Evolutionary conservation across 129 eudicot genomes (phyloP).

Genomic region (Tanacetum coccineum): DNA sequence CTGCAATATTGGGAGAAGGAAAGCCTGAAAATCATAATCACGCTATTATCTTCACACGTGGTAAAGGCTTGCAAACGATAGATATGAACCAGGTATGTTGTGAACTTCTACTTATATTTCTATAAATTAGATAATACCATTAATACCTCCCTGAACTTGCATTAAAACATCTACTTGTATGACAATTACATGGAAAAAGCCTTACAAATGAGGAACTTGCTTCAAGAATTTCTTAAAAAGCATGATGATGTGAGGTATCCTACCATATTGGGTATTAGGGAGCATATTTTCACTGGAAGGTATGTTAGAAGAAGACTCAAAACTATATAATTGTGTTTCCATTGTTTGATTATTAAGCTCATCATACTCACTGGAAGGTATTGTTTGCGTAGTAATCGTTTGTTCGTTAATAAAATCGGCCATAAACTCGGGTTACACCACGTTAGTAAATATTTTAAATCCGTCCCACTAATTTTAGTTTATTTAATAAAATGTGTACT

Average conservation of each 20-base stretch:
- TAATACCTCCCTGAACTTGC: not conserved
- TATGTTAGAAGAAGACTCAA: slow-evolving; percentile 25
- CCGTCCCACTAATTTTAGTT: no score
- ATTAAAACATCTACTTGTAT: slow-evolving; percentile 28
- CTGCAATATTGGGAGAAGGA: slow-evolving; percentile 93
- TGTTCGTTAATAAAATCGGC: no score
- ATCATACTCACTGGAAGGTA: slow-evolving; percentile 13
- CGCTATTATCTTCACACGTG: slow-evolving; percentile 95
- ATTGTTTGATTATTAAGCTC: slow-evolving; percentile 19
- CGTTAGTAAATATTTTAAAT: no score
- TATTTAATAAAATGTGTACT: no score
- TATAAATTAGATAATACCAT: not conserved
- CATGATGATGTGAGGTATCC: slow-evolving; percentile 92
- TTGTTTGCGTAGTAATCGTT: no score
- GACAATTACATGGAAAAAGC: slow-evolving; percentile 99
- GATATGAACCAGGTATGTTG: slow-evolving; percentile 93
- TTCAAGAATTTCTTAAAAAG: slow-evolving; percentile 83
- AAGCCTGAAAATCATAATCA: slow-evolving; percentile 99
- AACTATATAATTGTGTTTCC: not conserved
- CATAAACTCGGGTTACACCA: no score
- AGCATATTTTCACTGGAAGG: slow-evolving; percentile 86
- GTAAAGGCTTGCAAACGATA: slow-evolving; percentile 94
- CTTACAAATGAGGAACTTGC: slow-evolving; percentile 91
- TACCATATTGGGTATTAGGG: slow-evolving; percentile 86
- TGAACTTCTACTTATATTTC: not conserved